Percentiles rank a stretch among this genome's conserved stretches.
Conservation (phyloP, 23 red algal genomes). For the Gracilaria domingensis region DNA sequence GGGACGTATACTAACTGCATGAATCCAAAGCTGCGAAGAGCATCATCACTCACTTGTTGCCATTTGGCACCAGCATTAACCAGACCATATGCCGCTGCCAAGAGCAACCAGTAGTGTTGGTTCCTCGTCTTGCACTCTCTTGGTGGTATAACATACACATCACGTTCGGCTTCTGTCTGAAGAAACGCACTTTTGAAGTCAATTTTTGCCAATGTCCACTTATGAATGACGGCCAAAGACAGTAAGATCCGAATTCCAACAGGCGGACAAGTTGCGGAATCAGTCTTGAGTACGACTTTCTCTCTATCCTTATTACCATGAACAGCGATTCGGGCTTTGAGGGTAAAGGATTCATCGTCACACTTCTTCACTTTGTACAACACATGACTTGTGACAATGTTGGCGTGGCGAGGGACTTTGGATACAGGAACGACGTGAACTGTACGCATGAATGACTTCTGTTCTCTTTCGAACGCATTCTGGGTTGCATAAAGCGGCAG, state of each 20-base stretch:
- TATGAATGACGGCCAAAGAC: constrained; percentile 8
- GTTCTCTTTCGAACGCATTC: constrained; percentile 37
- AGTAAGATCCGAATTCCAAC: constrained; percentile 34
- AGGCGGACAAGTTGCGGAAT: constrained; percentile 49
- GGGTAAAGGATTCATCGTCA: constrained; percentile 37
- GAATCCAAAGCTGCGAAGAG: constrained; percentile 9
- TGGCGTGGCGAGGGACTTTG: constrained; percentile 10
- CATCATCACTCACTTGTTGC: constrained; percentile 39
- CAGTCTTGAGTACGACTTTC: constrained; percentile 3
- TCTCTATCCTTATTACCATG: constrained; percentile 42
- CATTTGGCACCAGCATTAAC: constrained; percentile 57
- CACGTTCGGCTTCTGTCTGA: constrained; percentile 43
- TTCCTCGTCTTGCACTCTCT: background rate
- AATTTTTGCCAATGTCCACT: constrained; percentile 24
- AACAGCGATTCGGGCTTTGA: constrained; percentile 45
- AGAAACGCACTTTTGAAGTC: constrained; percentile 50
- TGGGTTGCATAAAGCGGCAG: constrained; percentile 12
- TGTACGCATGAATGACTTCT: constrained; percentile 47
- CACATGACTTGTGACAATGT: constrained; percentile 46
- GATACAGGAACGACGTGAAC: constrained; percentile 31
- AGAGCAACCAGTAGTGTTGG: constrained; percentile 39
- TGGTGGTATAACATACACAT: constrained; percentile 47
- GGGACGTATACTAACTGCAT: constrained; percentile 28
- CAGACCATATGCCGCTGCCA: constrained; percentile 42
- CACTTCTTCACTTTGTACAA: constrained; percentile 55